A percentile compares a stretch with the other conserved stretches of the same genome.
These are phyloP conservation scores for Penicillium hordei DNA, from an alignment of 2,329 filamentous ascomycete genomes.

Conservation along the genomic window DNA sequence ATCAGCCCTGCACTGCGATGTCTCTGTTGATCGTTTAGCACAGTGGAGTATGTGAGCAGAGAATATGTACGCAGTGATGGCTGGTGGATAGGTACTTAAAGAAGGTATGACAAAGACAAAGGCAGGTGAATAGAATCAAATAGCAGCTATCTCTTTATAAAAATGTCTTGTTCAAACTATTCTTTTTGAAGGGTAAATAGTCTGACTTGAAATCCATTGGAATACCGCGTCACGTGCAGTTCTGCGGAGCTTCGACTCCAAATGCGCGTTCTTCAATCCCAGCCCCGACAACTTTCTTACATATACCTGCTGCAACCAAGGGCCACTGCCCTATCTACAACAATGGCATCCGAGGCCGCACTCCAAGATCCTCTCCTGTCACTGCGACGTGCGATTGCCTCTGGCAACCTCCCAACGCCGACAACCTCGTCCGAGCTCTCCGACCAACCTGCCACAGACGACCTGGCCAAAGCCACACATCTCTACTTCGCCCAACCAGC, in stretches of 20 bases:
- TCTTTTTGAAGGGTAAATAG: background rate
- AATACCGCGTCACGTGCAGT: constrained; percentile 17
- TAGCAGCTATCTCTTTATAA: background rate
- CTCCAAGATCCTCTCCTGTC: constrained; percentile 75
- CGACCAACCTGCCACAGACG: constrained; percentile 59
- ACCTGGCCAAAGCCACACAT: constrained; percentile 74
- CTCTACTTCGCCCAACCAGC: constrained; percentile 68
- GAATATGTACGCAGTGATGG: background rate
- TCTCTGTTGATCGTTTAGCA: background rate
- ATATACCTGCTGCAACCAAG: constrained; percentile 22
- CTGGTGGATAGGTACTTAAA: background rate
- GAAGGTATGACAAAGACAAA: background rate
- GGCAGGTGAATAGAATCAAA: background rate
- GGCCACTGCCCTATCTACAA: constrained; percentile 15
- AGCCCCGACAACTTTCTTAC: constrained; percentile 5
- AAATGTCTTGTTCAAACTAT: background rate
- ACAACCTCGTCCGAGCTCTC: constrained; percentile 66
- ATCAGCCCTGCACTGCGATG: constrained; percentile 15
- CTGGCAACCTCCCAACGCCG: constrained; percentile 67
- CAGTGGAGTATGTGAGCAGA: background rate
- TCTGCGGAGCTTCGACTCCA: constrained; percentile 17
- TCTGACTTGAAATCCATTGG: background rate
- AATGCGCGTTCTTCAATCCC: constrained; percentile 13
- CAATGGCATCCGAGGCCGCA: constrained; percentile 58
- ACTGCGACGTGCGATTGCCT: constrained; percentile 78